Evolutionary conservation across 768 basidiomycete species (phyloP), one percentile per base, ranked within the genome.

Genomic region (Lenzites betulinus): DNA sequence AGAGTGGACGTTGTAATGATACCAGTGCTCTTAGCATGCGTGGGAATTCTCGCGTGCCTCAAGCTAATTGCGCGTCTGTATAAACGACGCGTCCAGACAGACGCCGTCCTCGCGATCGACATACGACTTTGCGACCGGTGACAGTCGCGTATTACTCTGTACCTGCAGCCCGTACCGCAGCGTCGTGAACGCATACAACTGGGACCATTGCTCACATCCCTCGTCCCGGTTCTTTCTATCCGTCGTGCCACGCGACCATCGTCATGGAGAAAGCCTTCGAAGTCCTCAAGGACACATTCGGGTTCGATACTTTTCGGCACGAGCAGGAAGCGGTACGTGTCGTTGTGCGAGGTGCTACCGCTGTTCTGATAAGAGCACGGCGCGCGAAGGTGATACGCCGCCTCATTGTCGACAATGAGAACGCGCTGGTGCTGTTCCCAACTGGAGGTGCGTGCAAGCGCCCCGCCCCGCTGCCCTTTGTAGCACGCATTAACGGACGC

Each of bases 381-480:
- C 30, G 30, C 30, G 30, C 30, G 30, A 4, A 76, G 72, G 77
- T 77, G 26, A 73, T 81, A 26, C 62, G 69, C 9, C 70, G 76
- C 3, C 66, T 81, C 1, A 30, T 81, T 0, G 77, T 74, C 20
- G 68, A 78, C 1, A 71, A 76, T 33, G 70, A 78, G 22, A 79
- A 78, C 54, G 74, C 77, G 0, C 73, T 81, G 1, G 79, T 77
- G 3, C 59, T 79, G 7, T 77, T 73, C 54, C 78, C 78, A 1
- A 79, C 78, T 22, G 78, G 78, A 62, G 75, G 67, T 70, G 49
- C 35, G 54, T 60, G 30, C 30, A 4, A 41, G 41, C 4, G 3
- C 39, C 2, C 18, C n/a, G 20, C 18, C 2, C 20, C 18, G 25
- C 26, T 44, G 30, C 30, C n/a, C 7, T 5, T 12, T 20, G 22